Conservation (phyloP, 2,329 filamentous ascomycete genomes). For the Ophiocordyceps camponoti-rufipedis region DNA sequence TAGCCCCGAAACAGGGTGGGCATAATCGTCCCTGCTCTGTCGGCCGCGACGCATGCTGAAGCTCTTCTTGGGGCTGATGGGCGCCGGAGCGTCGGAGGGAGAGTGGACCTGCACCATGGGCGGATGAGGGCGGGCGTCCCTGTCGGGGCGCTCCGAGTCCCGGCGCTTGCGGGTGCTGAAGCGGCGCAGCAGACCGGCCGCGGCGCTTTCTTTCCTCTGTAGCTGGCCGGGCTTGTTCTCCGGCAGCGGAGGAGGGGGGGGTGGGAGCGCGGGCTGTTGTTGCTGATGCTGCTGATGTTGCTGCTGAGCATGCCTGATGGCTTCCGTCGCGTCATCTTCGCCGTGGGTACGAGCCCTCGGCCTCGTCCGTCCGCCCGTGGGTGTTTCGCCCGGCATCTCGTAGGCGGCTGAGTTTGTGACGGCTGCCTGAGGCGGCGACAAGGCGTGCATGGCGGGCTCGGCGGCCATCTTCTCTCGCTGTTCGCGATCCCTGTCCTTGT, state of each 20-base stretch:
- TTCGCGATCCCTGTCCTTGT: constrained; percentile 10
- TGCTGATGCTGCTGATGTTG: neutral
- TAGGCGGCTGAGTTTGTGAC: constrained; percentile 75
- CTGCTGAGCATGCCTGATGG: constrained; percentile 7
- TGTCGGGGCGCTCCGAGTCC: constrained; percentile 44
- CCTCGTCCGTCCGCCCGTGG: constrained; percentile 65
- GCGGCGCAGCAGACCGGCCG: constrained; percentile 65
- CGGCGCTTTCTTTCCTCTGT: constrained; percentile 70
- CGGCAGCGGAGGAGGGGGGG: constrained; percentile 22
- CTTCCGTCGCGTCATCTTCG: constrained; percentile 73
- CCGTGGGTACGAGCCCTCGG: constrained; percentile 84
- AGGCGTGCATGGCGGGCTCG: constrained; percentile 43
- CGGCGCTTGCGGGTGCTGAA: constrained; percentile 75
- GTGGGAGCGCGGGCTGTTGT: constrained; percentile 2
- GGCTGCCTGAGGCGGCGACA: constrained; percentile 66
- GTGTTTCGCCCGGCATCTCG: constrained; percentile 77
- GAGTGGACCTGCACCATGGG: constrained; percentile 63
- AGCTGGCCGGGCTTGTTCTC: constrained; percentile 42
- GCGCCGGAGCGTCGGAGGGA: constrained; percentile 39
- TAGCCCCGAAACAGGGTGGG: constrained; percentile 19
- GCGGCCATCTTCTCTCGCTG: constrained; percentile 12
- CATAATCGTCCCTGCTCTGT: constrained; percentile 31
- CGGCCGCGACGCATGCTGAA: constrained; percentile 59
- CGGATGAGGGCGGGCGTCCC: constrained; percentile 45
- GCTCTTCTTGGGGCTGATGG: constrained; percentile 57